These are phyloP conservation scores for Xylaria acuta DNA, from an alignment of 495 filamentous ascomycete species.

Conservation along the genomic window DNA sequence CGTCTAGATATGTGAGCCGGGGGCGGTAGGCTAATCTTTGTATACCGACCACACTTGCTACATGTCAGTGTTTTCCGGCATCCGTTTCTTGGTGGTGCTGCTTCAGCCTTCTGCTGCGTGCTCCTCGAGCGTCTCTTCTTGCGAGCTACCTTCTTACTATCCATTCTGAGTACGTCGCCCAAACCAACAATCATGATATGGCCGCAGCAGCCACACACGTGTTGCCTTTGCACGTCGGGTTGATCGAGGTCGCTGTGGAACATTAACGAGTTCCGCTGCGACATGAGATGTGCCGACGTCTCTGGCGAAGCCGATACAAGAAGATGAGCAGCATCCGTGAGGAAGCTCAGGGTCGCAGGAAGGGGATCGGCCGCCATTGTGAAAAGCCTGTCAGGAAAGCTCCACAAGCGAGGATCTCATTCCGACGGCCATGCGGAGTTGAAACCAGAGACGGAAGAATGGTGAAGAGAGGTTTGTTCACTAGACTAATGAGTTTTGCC, in stretches of 20 bases:
- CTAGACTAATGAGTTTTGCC: background rate
- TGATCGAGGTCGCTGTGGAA: constrained; percentile 49
- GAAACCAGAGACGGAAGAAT: background rate
- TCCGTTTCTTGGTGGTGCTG: constrained; percentile 16
- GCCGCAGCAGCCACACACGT: constrained; percentile 58
- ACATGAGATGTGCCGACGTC: constrained; percentile 58
- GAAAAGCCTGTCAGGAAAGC: background rate
- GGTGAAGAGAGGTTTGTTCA: background rate
- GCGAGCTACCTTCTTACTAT: constrained; percentile 34
- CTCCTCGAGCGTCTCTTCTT: constrained; percentile 7
- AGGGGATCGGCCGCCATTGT: constrained; percentile 41
- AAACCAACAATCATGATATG: constrained; percentile 57
- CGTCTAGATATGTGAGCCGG: constrained; percentile 31
- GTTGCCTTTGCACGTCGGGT: constrained; percentile 52
- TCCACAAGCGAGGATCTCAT: background rate
- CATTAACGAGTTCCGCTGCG: constrained; percentile 48
- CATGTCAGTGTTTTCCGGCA: constrained; percentile 53
- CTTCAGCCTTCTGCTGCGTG: constrained; percentile 21
- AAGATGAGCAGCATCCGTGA: constrained; percentile 60
- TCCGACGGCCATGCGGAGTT: background rate
- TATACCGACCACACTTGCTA: constrained; percentile 49
- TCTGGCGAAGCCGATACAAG: constrained; percentile 52
- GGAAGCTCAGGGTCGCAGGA: constrained; percentile 43
- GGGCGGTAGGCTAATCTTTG: constrained; percentile 44
- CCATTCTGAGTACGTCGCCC: constrained; percentile 45